phyloP scores from a whole-genome alignment of 306 rosid genomes.

The Vigna trinervia region DNA sequence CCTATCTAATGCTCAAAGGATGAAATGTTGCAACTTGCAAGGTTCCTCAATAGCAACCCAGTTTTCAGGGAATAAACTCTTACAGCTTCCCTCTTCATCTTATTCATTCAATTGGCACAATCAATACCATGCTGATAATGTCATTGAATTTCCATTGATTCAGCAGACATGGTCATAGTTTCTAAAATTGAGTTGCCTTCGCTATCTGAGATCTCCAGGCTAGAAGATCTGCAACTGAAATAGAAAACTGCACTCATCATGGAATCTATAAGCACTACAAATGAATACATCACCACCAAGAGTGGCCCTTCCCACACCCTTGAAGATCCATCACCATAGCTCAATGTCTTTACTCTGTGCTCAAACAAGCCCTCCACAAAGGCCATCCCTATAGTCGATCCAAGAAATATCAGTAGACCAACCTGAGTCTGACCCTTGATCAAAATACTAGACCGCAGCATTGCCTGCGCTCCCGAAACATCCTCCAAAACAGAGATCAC shows the following conservation, averaged over 20 bases:
- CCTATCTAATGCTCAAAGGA: constrained; percentile 31
- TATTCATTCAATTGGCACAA: constrained; percentile 38
- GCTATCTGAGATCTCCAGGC: constrained; percentile 48
- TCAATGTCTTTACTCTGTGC: constrained; percentile 89
- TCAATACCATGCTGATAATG: constrained; percentile 41
- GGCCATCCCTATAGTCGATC: constrained; percentile 87
- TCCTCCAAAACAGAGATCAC: constrained; percentile 91
- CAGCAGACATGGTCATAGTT: constrained; percentile 62
- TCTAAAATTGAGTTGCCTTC: constrained; percentile 63
- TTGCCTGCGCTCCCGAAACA: constrained; percentile 89
- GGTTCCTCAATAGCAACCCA: constrained; percentile 40
- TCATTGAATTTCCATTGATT: constrained; percentile 62
- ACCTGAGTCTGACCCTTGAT: constrained; percentile 93
- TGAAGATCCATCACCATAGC: constrained; percentile 98
- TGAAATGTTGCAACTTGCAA: constrained; percentile 33
- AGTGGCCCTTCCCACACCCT: constrained; percentile 99
- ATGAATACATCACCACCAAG: constrained; percentile 92
- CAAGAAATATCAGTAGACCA: constrained; percentile 83
- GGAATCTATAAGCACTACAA: constrained; percentile 85
- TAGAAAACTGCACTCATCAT: constrained; percentile 90
- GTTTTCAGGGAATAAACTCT: constrained; percentile 43
- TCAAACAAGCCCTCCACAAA: constrained; percentile 94
- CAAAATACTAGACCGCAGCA: constrained; percentile 72
- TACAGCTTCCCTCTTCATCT: constrained; percentile 45
- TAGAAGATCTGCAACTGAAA: constrained; percentile 72